Percentiles rank a stretch among this genome's conserved stretches.
phyloP scores from a whole-genome alignment of 805 yeast genomes.

The Spathaspora boniae region DNA sequence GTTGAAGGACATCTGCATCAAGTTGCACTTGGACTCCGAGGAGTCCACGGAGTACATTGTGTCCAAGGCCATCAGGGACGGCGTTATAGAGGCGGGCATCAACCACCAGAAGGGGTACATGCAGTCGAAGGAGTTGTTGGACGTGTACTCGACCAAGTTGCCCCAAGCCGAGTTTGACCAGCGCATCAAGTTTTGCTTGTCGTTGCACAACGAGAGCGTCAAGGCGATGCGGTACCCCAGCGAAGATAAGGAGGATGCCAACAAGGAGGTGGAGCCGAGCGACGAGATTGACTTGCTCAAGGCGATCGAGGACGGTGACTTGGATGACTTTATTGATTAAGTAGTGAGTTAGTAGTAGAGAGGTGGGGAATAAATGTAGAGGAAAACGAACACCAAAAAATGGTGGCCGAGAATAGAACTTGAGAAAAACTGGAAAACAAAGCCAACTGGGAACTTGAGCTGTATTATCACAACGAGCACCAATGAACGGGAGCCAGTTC shows the following conservation, averaged over 20 bases:
- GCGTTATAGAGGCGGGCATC: constrained; percentile 92
- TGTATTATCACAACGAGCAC: background rate
- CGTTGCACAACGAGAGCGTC: constrained; percentile 86
- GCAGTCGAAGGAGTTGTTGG: constrained; percentile 83
- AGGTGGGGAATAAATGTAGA: background rate
- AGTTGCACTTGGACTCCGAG: constrained; percentile 88
- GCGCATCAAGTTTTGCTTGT: constrained; percentile 88
- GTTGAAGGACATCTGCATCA: constrained; percentile 88
- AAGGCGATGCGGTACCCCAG: constrained; percentile 91
- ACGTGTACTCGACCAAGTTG: constrained; percentile 79
- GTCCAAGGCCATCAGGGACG: constrained; percentile 94
- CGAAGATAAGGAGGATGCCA: constrained; percentile 31
- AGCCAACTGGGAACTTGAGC: background rate
- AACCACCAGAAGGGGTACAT: constrained; percentile 89
- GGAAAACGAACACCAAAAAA: background rate
- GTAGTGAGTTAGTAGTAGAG: background rate
- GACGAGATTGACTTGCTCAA: constrained; percentile 42
- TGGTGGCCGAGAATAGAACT: too few species aligned
- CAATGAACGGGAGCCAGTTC: background rate
- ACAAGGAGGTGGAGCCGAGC: constrained; percentile 30
- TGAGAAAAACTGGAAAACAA: background rate
- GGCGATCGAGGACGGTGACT: constrained; percentile 55
- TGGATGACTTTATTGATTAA: constrained; percentile 47
- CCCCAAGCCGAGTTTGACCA: constrained; percentile 90
- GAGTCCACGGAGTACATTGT: constrained; percentile 96